phyloP scores from a whole-genome alignment of 2,329 filamentous ascomycete genomes.

The Iodosphaeria phyllophila region DNA sequence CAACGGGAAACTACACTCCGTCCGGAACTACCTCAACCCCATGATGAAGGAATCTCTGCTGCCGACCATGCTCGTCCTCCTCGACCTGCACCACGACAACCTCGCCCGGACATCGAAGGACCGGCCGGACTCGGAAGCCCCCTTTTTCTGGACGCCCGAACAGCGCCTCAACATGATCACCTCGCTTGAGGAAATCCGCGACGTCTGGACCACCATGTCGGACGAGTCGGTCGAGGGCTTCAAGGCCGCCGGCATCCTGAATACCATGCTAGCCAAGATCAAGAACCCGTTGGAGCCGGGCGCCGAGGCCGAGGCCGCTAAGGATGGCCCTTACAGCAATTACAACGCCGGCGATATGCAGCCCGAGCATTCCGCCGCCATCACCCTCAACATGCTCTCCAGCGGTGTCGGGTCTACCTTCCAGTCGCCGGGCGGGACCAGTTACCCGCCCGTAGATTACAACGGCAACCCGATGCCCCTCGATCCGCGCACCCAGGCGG shows the following conservation, averaged over 20 bases:
- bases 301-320: no score
- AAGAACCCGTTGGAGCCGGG: slow-evolving; percentile 25
- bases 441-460: slow-evolving; percentile 24
- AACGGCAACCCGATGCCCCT: no score
- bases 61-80: slow-evolving; percentile 65
- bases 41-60: slow-evolving; percentile 72
- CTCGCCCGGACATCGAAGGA: slow-evolving; percentile 22
- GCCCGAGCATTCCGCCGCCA: slow-evolving; percentile 20
- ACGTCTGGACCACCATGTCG: slow-evolving; percentile 64
- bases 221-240: slow-evolving; percentile 75
- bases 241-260: slow-evolving; percentile 68
- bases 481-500: no score
- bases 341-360: slow-evolving; percentile 12
- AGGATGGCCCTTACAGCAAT: slow-evolving; percentile 8
- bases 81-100: slow-evolving; percentile 62
- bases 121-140: slow-evolving; percentile 22
- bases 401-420: slow-evolving; percentile 16
- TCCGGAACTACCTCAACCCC: slow-evolving; percentile 64
- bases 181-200: slow-evolving; percentile 50
- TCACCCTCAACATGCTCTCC: slow-evolving; percentile 23
- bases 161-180: slow-evolving; percentile 59
- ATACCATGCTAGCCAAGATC: slow-evolving; percentile 69
- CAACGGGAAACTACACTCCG: slow-evolving; percentile 49
- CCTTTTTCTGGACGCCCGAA: slow-evolving; percentile 35
- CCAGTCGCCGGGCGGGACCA: slow-evolving; percentile 19